Conservation (phyloP, 305 asterid species). For the Plantago lanceolata region DNA sequence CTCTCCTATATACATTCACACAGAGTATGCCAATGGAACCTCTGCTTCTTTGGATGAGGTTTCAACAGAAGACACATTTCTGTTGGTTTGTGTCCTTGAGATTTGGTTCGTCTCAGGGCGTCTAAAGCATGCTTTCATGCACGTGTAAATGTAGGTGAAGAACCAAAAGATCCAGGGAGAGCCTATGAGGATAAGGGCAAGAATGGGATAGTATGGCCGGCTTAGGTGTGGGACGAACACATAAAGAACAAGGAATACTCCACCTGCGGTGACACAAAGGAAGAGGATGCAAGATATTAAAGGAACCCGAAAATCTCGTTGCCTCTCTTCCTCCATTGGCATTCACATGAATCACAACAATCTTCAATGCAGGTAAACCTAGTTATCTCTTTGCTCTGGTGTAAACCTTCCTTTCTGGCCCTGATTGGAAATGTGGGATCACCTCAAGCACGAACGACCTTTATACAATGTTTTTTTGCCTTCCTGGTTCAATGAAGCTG, state of each 20-base stretch:
- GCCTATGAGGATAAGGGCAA: slow-evolving; percentile 50
- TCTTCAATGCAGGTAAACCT: slow-evolving; percentile 1
- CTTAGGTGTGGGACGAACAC: slow-evolving; percentile 38
- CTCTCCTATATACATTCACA: slow-evolving; percentile 17
- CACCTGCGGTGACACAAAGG: slow-evolving; percentile 49
- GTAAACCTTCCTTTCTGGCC: no score
- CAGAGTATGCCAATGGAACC: slow-evolving; percentile 48
- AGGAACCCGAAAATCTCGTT: slow-evolving; percentile 54
- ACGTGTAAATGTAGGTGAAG: slow-evolving; percentile 44
- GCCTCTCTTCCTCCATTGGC: slow-evolving; percentile 53
- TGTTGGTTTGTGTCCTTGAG: slow-evolving; percentile 22
- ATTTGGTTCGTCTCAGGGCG: slow-evolving; percentile 8
- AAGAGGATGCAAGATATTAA: slow-evolving; percentile 44
- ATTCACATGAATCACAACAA: slow-evolving; percentile 12
- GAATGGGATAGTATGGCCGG: slow-evolving; percentile 50
- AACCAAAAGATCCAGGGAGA: slow-evolving; percentile 65
- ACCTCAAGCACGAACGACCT: slow-evolving; percentile 1
- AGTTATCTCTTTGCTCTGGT: background rate
- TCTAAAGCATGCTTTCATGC: slow-evolving; percentile 34
- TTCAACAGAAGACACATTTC: slow-evolving; percentile 21
- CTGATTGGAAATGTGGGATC: background rate
- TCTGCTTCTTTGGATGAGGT: slow-evolving; percentile 54
- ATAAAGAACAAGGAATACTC: slow-evolving; percentile 42
- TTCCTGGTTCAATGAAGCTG: background rate
- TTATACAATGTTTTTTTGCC: slow-evolving; percentile 1